A percentile compares a stretch with the other conserved stretches of the same genome.
Conservation (phyloP, 495 filamentous ascomycete species). For the Poronia punctata region DNA sequence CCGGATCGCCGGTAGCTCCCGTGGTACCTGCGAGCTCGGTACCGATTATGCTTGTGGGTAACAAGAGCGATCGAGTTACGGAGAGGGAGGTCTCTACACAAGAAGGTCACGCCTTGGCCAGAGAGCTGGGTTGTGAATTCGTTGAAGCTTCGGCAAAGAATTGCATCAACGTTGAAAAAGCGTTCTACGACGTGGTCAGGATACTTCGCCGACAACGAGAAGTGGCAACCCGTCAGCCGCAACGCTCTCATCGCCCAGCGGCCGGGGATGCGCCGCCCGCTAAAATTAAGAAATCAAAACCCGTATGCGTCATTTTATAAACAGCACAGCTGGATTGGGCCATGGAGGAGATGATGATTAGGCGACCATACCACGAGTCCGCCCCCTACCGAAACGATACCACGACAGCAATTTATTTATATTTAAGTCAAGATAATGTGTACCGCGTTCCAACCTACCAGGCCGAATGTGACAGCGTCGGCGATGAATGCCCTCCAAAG, state of each 20-base stretch:
- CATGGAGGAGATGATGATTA: too few relatives aligned
- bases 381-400: conserved; percentile 6
- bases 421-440: conserved; percentile 7
- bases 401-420: conserved; percentile 7
- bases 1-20: conserved; percentile 51
- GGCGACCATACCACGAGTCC: conserved; percentile 7
- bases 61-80: conserved; percentile 94
- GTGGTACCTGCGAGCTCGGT: conserved; percentile 54
- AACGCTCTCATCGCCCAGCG: conserved; percentile 15
- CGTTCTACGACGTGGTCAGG: conserved; percentile 95
- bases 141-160: conserved; percentile 99
- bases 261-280: too few relatives aligned
- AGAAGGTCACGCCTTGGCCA: conserved; percentile 85
- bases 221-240: conserved; percentile 33
- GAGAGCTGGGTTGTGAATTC: conserved; percentile 92
- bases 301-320: conserved; percentile 35
- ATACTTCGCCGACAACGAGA: conserved; percentile 78
- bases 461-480: conserved; percentile 1
- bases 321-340: too few relatives aligned
- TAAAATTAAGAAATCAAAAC: too few relatives aligned
- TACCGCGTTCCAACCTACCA: conserved; percentile 1
- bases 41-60: conserved; percentile 96
- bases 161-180: conserved; percentile 98
- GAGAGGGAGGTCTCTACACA: conserved; percentile 96
- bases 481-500: conserved; percentile 8